Evolutionary conservation across 495 filamentous ascomycete species (phyloP).

Genomic region (Penicillium daleae): DNA sequence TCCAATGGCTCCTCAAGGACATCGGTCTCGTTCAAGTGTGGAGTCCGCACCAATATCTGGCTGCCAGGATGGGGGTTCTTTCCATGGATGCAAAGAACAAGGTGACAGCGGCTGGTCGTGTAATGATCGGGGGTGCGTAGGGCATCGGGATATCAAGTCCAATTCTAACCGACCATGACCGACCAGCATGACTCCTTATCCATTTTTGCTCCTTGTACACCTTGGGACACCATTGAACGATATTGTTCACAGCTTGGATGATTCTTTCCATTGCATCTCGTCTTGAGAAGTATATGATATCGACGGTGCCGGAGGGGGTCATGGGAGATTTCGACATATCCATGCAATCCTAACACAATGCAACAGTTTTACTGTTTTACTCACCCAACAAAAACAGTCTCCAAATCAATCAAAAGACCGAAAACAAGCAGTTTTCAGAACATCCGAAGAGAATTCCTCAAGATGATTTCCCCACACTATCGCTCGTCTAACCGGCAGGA

Average conservation of each 20-base stretch:
- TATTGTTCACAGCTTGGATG: background rate
- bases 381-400: constrained; percentile 39
- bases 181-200: constrained; percentile 3
- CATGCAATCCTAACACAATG: constrained; percentile 17
- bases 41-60: background rate
- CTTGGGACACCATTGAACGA: background rate
- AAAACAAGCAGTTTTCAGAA: constrained; percentile 28
- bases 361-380: constrained; percentile 26
- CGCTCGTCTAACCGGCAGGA: constrained; percentile 55
- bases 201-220: background rate
- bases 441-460: constrained; percentile 29
- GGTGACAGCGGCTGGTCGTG: background rate
- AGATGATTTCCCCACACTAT: constrained; percentile 40
- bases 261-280: background rate
- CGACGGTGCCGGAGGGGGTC: constrained; percentile 6
- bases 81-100: background rate
- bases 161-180: background rate
- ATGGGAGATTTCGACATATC: constrained; percentile 15
- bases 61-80: background rate
- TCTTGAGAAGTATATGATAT: background rate
- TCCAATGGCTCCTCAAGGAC: background rate
- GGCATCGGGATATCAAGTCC: constrained; percentile 2
- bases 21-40: background rate
- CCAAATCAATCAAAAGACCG: constrained; percentile 30
- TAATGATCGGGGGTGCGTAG: background rate